These are phyloP conservation scores for Vanilla planifolia DNA, from an alignment of 106 monocot species.

Conservation along the genomic window DNA sequence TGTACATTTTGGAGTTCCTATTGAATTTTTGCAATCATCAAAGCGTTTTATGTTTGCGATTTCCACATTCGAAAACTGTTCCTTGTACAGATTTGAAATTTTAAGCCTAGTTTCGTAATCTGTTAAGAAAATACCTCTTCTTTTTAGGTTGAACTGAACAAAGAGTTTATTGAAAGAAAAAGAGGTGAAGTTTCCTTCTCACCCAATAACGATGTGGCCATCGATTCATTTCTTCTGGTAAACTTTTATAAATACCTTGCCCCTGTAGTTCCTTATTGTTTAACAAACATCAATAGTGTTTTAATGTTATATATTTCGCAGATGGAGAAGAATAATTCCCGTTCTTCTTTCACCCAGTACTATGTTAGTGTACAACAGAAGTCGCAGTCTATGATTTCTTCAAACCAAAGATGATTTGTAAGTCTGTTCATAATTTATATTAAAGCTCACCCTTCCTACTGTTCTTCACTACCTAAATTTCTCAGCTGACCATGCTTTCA, in stretches of 20 bases:
- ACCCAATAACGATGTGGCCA: constrained; percentile 56
- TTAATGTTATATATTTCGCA: constrained; percentile 10
- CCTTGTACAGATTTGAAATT: background rate
- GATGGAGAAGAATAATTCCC: constrained; percentile 37
- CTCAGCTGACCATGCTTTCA: too few relatives aligned
- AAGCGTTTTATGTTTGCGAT: too few relatives aligned
- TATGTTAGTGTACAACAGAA: constrained; percentile 27
- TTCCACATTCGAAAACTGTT: too few relatives aligned
- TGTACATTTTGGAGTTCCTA: too few relatives aligned
- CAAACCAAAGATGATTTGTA: background rate
- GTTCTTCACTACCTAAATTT: too few relatives aligned
- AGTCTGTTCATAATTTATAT: too few relatives aligned
- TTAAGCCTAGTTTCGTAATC: background rate
- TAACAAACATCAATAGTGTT: background rate
- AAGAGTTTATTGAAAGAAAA: constrained; percentile 56
- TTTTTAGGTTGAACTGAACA: constrained; percentile 56
- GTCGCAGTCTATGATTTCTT: constrained; percentile 2
- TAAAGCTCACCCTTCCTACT: too few relatives aligned
- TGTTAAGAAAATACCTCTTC: background rate
- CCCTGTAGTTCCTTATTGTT: background rate
- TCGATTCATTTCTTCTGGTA: constrained; percentile 65
- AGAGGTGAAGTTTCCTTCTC: constrained; percentile 77
- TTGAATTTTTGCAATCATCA: too few relatives aligned
- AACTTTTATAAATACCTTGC: too few relatives aligned
- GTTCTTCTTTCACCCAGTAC: constrained; percentile 34